Conservation (phyloP, 208 protist genomes). For the Leishmania aethiopica region DNA sequence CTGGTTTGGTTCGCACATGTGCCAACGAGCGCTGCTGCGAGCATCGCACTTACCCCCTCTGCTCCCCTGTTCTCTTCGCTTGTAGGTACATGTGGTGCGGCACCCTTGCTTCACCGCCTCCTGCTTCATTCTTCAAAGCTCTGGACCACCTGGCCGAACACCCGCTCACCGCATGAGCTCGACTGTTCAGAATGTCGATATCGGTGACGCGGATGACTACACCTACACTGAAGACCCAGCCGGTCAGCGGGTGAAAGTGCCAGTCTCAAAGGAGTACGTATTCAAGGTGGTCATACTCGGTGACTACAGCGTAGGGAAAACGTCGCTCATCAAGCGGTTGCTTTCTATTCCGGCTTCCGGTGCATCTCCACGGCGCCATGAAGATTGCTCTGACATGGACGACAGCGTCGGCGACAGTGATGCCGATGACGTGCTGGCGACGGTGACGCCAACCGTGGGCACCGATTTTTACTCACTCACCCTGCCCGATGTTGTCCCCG, state of each 20-base stretch:
- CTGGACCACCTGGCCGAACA: not conserved
- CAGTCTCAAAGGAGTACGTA: constrained; percentile 28
- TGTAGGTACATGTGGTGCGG: not conserved
- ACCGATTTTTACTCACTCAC: constrained; percentile 63
- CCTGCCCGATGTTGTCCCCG: constrained; percentile 32
- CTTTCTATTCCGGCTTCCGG: constrained; percentile 14
- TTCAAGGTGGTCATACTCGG: constrained; percentile 34
- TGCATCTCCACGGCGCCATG: not conserved
- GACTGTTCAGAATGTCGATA: not conserved
- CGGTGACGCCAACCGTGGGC: constrained; percentile 51
- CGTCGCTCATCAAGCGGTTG: constrained; percentile 57
- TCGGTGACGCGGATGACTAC: constrained; percentile 13
- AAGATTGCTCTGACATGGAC: constrained; percentile 5
- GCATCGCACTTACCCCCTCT: not conserved
- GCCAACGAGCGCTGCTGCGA: not conserved
- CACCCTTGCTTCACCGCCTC: not conserved
- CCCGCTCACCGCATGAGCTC: not conserved
- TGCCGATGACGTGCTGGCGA: constrained; percentile 13
- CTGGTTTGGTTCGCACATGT: not conserved
- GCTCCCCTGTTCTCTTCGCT: not conserved
- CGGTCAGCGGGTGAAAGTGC: not conserved
- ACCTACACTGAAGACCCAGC: constrained; percentile 22
- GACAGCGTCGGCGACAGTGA: constrained; percentile 17
- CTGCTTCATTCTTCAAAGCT: not conserved
- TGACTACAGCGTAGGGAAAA: constrained; percentile 64